Evolutionary conservation across 192 early-diverging fungal species (phyloP), one percentile per base, ranked within the genome.

Genomic region (Linnemannia hyalina): DNA sequence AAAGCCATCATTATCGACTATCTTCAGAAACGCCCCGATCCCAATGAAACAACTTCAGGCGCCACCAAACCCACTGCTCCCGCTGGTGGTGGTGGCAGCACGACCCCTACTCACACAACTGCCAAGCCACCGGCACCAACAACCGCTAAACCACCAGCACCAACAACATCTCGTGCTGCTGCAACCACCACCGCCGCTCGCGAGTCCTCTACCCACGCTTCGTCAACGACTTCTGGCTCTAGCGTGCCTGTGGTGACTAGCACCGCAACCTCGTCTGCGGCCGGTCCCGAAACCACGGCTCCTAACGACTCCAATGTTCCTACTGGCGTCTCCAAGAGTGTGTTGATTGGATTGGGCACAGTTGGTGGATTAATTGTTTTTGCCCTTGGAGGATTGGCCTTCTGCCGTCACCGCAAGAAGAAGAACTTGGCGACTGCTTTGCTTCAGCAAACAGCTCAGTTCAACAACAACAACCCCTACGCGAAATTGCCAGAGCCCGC

Each of bases 391-490:
- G 46, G 76, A 18, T 23, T 90, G 15, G 84, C 88, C 1, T 78
- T 84, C 76, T 76, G 79, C 35, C 84, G 76, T 71, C 73, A 79
- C 42, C 81, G 77, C 44, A 89, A 75, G 65, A 83, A 80, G 79
- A 90, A 84, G 80, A 82, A 76, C 70, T 75, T 81, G 47, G 82
- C 80, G 35, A 40, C 46, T 55, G 85, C 63, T 41, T 71, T 81
- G 52, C 74, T 75, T 72, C 52, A 85, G 68, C 89, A 79, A 65
- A 88, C 79, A 2, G 72, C 74, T 38, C 89, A 74, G 70, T 89
- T 87, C 81, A 90, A 82, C 73, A 73, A 88, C 81, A 89, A 85
- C 60, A 80, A 80, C 40, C 72, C 76, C 23, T 84, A 87, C 55
- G 89, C 82, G 54, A 82, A 80, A 70, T 9, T 85, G 13, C 75